These are phyloP conservation scores for Rachicladosporium sp. DNA, from an alignment of 2,329 filamentous ascomycete genomes.

Conservation along the genomic window DNA sequence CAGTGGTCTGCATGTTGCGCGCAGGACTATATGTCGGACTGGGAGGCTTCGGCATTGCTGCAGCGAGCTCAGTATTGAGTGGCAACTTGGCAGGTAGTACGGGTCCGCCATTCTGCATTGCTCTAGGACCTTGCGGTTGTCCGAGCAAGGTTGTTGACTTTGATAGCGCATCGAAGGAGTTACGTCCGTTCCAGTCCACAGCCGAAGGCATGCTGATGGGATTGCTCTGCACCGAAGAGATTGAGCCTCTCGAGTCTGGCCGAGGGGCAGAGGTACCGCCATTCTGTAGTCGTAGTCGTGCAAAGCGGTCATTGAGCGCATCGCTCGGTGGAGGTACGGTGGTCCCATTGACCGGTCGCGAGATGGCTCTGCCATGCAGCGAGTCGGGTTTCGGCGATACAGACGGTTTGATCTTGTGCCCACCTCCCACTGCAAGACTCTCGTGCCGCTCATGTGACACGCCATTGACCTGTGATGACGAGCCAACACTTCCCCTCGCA, in stretches of 20 bases:
- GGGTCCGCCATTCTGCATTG: conserved; percentile 34
- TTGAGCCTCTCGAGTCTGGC: conserved; percentile 18
- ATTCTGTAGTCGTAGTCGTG: conserved; percentile 14
- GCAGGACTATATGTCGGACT: conserved; percentile 71
- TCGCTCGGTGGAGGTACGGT: conserved; percentile 32
- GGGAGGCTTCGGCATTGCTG: conserved; percentile 55
- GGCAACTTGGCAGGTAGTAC: conserved; percentile 33
- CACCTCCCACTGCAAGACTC: neutral
- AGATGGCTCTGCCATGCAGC: conserved; percentile 49
- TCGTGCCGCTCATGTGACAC: too few species aligned
- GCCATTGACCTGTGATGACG: conserved; percentile 4
- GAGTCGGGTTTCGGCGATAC: conserved; percentile 51
- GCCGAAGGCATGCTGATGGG: conserved; percentile 32
- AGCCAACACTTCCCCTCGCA: conserved; percentile 25
- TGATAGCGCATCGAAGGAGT: conserved; percentile 12
- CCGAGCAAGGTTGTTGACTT: conserved; percentile 5
- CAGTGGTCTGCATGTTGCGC: conserved; percentile 54
- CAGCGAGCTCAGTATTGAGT: conserved; percentile 39
- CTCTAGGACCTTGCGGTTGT: conserved; percentile 37
- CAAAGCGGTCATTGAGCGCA: conserved; percentile 22
- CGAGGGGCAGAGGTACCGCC: conserved; percentile 2
- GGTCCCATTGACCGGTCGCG: conserved; percentile 21
- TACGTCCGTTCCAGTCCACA: conserved; percentile 21
- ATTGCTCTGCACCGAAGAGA: conserved; percentile 13
- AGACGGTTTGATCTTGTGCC: conserved; percentile 17